Conservation (phyloP, 2,329 filamentous ascomycete genomes). For the Diplodia corticola region DNA sequence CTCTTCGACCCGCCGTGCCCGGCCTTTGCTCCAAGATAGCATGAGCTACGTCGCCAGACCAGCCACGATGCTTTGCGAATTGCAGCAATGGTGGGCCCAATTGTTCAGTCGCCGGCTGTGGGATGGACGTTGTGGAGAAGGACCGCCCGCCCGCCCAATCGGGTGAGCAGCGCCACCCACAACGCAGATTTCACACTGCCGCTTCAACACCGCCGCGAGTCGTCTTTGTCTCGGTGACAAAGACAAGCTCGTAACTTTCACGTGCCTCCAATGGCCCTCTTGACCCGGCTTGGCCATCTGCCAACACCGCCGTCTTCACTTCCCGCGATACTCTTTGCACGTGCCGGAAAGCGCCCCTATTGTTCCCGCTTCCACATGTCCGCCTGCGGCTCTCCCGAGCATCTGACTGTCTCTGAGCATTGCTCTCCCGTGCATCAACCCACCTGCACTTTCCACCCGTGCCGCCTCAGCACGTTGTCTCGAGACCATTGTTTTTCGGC, state of each 20-base stretch:
- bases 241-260: background rate
- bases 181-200: background rate
- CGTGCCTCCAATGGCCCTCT: background rate
- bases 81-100: too few relatives aligned
- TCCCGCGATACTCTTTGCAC: background rate
- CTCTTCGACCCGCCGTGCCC: too few relatives aligned
- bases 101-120: too few relatives aligned
- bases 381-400: background rate
- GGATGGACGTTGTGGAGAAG: too few relatives aligned
- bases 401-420: background rate
- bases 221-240: too few relatives aligned
- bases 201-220: background rate
- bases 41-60: too few relatives aligned
- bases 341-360: background rate
- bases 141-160: too few relatives aligned
- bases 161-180: background rate
- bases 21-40: too few relatives aligned
- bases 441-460: background rate
- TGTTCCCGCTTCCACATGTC: background rate
- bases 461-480: too few relatives aligned
- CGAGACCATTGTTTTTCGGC: background rate
- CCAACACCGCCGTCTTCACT: conserved; percentile 9
- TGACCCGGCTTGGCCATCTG: background rate
- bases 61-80: too few relatives aligned
- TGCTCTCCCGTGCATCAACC: background rate